Percentiles rank a stretch among this genome's conserved stretches.
phyloP scores from a whole-genome alignment of 148 eudicot genomes.

The Silene latifolia region DNA sequence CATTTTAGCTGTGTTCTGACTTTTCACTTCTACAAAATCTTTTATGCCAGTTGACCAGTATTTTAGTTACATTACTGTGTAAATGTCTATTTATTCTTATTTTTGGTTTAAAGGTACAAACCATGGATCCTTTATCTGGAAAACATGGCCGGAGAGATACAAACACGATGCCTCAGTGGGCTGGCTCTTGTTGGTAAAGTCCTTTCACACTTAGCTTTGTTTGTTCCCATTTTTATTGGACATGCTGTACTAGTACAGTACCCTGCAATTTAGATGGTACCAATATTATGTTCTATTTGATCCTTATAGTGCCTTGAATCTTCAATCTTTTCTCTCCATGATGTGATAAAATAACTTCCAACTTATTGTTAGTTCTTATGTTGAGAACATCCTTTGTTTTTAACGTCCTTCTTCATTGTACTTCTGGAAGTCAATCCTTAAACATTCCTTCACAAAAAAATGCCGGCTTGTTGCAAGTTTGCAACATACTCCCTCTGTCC shows the following conservation, averaged over 20 bases:
- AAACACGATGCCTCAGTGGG: slow-evolving; percentile 99
- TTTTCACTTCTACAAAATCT: background rate
- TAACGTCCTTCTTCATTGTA: background rate
- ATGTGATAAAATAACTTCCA: background rate
- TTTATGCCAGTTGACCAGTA: background rate
- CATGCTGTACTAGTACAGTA: slow-evolving; percentile 3
- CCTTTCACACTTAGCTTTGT: background rate
- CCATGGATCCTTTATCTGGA: slow-evolving; percentile 65
- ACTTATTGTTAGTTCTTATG: background rate
- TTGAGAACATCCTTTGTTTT: background rate
- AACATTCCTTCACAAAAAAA: background rate
- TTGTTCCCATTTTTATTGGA: slow-evolving; percentile 3
- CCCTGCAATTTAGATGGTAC: background rate
- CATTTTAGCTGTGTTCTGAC: background rate
- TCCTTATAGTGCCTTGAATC: background rate
- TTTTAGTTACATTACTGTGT: background rate
- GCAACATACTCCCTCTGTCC: no score
- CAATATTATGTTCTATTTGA: background rate
- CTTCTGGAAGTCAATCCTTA: background rate
- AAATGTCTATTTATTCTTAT: slow-evolving; percentile 2
- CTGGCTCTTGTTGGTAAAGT: slow-evolving; percentile 97
- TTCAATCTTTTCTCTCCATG: background rate
- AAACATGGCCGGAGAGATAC: slow-evolving; percentile 83
- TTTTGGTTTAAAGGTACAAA: slow-evolving; percentile 54
- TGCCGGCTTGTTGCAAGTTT: background rate